phyloP scores from a whole-genome alignment of 441 rosid species.

The Arabidopsis lyrata region DNA sequence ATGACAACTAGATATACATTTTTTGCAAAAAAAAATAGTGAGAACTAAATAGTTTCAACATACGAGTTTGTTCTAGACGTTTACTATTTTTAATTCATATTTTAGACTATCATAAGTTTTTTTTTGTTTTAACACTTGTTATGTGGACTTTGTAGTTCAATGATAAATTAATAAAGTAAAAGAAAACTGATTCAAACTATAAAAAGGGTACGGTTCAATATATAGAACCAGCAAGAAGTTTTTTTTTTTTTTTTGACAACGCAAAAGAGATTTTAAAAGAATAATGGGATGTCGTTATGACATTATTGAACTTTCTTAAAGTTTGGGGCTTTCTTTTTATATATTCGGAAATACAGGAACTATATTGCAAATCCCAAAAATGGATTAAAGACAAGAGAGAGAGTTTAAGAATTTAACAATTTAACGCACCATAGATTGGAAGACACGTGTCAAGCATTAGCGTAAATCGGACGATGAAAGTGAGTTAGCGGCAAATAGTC shows the following conservation, averaged over 20 bases:
- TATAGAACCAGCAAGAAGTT: not conserved
- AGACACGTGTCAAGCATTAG: constrained; percentile 17
- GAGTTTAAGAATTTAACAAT: not conserved
- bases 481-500: constrained; percentile 17
- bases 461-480: constrained; percentile 27
- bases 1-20: not conserved
- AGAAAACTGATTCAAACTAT: not conserved
- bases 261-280: not conserved
- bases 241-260: not conserved
- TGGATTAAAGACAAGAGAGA: constrained; percentile 11
- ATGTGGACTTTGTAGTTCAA: not conserved
- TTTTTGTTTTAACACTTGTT: not conserved
- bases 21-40: not conserved
- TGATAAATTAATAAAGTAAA: not conserved
- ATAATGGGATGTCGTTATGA: not conserved
- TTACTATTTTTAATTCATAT: not conserved
- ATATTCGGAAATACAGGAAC: constrained; percentile 1
- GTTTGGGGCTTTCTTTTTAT: not conserved
- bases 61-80: not conserved
- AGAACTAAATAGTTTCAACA: not conserved
- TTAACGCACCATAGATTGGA: not conserved
- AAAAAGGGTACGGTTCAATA: not conserved
- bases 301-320: not conserved
- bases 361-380: not conserved
- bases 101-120: too few relatives aligned